Evolutionary conservation across 177 flowering plant genomes (phyloP).

Genomic region (Vitis hybrid): DNA sequence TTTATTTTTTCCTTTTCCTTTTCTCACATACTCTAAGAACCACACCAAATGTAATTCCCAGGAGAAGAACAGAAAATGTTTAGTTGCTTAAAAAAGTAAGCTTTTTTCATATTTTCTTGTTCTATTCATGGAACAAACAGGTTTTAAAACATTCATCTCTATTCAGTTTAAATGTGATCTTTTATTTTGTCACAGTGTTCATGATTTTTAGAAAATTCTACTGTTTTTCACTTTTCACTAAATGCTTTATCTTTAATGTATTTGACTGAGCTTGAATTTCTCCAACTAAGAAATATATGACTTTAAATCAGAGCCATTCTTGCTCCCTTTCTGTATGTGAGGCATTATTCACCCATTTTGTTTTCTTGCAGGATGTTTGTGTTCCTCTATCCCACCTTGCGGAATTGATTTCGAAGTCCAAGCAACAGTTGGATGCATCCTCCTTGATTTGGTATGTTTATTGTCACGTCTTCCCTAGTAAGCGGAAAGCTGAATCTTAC

Average conservation of each 20-base stretch:
- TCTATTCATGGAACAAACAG: too few relatives aligned
- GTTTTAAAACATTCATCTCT: too few relatives aligned
- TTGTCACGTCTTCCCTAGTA: background rate
- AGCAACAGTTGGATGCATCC: slow-evolving; percentile 78
- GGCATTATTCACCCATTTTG: background rate
- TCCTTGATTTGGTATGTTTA: slow-evolving; percentile 66
- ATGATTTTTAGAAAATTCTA: too few relatives aligned
- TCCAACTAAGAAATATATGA: too few relatives aligned
- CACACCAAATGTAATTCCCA: background rate
- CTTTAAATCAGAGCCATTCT: too few relatives aligned
- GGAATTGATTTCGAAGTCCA: slow-evolving; percentile 80
- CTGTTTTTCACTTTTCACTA: too few relatives aligned
- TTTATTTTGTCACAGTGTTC: too few relatives aligned
- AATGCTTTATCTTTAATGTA: too few relatives aligned
- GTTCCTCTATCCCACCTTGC: slow-evolving; percentile 91
- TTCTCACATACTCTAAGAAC: background rate
- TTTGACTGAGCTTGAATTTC: too few relatives aligned
- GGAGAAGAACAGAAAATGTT: too few relatives aligned
- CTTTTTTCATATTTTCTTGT: background rate
- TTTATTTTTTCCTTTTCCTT: background rate
- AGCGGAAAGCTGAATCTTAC: background rate
- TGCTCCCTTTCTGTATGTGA: too few relatives aligned
- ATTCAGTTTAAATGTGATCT: too few relatives aligned
- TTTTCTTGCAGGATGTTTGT: slow-evolving; percentile 79
- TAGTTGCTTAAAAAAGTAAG: background rate